phyloP scores from a whole-genome alignment of 2,329 filamentous ascomycete species.

The Neonectria ditissima region DNA sequence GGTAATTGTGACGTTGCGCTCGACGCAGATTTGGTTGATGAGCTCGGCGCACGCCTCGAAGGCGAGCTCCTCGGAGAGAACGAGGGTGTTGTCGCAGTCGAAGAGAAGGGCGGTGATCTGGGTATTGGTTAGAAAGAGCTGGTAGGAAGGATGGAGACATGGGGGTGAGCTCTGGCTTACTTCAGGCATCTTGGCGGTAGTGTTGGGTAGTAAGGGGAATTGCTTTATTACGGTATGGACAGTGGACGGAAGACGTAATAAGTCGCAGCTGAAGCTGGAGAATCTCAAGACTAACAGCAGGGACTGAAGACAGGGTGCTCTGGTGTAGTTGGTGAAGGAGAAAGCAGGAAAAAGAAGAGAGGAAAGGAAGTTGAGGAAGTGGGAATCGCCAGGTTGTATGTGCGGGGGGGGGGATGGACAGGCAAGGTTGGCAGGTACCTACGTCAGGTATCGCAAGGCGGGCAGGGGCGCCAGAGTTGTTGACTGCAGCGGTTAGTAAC shows the following conservation, averaged over 20 bases:
- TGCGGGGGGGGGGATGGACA: slow-evolving; percentile 25
- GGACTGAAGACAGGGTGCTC: slow-evolving; percentile 18
- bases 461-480: slow-evolving; percentile 13
- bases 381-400: slow-evolving; percentile 28
- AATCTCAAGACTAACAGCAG: not conserved
- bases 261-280: not conserved
- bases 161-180: slow-evolving; percentile 14
- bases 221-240: not conserved
- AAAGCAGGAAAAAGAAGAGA: slow-evolving; percentile 23
- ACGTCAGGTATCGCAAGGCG: slow-evolving; percentile 5
- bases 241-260: not conserved
- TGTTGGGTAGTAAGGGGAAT: slow-evolving; percentile 3
- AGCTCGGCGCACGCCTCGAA: slow-evolving; percentile 92
- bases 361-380: slow-evolving; percentile 22
- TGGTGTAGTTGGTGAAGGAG: slow-evolving; percentile 14
- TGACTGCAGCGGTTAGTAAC: slow-evolving; percentile 21
- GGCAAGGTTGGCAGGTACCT: slow-evolving; percentile 18
- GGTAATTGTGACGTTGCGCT: slow-evolving; percentile 70
- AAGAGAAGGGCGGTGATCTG: slow-evolving; percentile 78
- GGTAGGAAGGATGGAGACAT: slow-evolving; percentile 6
- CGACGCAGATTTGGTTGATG: slow-evolving; percentile 84
- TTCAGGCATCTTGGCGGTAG: slow-evolving; percentile 24
- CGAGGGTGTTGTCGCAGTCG: slow-evolving; percentile 91
- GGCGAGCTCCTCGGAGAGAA: slow-evolving; percentile 89
- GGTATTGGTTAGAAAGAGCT: slow-evolving; percentile 13